Conservation (phyloP, 768 basidiomycete genomes). For the Leccinum longicurvipes region DNA sequence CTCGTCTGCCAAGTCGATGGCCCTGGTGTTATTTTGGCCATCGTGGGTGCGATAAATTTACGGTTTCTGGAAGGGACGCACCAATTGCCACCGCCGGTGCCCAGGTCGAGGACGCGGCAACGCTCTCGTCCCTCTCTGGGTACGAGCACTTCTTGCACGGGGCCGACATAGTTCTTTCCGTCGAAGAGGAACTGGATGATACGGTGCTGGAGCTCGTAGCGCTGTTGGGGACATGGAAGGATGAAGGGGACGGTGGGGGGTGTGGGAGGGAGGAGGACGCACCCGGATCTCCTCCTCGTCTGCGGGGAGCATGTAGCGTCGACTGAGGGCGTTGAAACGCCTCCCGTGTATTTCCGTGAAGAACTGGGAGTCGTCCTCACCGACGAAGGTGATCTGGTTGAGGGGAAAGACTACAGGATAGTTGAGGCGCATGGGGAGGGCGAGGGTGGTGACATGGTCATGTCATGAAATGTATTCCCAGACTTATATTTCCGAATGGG, state of each 20-base stretch:
- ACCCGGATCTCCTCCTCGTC: slow-evolving; percentile 67
- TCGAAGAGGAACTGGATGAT: slow-evolving; percentile 64
- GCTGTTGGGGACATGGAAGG: slow-evolving; percentile 36
- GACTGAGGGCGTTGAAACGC: slow-evolving; percentile 52
- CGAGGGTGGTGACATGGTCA: slow-evolving; percentile 22
- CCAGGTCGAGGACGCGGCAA: slow-evolving; percentile 57
- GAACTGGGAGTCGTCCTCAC: slow-evolving; percentile 47
- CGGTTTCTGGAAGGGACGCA: slow-evolving; percentile 24
- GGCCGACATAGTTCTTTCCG: slow-evolving; percentile 65
- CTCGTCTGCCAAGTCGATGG: slow-evolving; percentile 71
- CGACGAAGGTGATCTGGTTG: slow-evolving; percentile 37
- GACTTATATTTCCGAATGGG: slow-evolving; percentile 29
- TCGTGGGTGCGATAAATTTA: background rate
- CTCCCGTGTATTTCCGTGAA: slow-evolving; percentile 54
- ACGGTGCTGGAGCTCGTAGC: slow-evolving; percentile 60
- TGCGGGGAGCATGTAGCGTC: slow-evolving; percentile 59
- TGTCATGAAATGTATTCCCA: slow-evolving; percentile 10
- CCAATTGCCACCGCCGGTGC: slow-evolving; percentile 67
- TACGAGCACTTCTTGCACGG: slow-evolving; percentile 54
- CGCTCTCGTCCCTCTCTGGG: slow-evolving; percentile 29
- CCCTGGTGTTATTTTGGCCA: slow-evolving; percentile 40
- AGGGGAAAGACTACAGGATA: slow-evolving; percentile 33
- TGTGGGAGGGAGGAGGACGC: slow-evolving; percentile 1
- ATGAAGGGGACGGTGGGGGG: slow-evolving; percentile 1
- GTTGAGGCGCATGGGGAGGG: slow-evolving; percentile 27